Evolutionary conservation across 768 basidiomycete species (phyloP), one percentile per base, ranked within the genome.

Genomic region (Trichaptum fuscoviolaceum): DNA sequence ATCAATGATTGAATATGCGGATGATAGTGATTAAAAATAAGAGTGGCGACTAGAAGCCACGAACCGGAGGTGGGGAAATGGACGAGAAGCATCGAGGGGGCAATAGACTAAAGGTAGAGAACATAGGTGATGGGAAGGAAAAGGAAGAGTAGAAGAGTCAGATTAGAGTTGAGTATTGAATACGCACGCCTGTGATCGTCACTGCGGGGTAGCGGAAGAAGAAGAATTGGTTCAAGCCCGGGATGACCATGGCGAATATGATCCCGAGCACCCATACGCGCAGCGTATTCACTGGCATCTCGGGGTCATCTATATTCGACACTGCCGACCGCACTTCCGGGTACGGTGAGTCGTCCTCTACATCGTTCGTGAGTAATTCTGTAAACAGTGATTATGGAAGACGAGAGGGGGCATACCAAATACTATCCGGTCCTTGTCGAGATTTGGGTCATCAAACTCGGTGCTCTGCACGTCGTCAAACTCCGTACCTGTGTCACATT

Each of bases 191-290:
- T 26, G 23, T 42, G 35, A 83, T 64, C 12, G 24, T 23, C 59
- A 79, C 75, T 18, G 79, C 75, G 4, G 89, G 90, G 71, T 85
- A 91, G 30, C 90, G 84, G 69, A 91, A 85, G 74, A 83, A 88
- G 75, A 91, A 91, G 77, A 90, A 91, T 71, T 91, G 90, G 75
- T 92, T 92, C 79, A 88, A 75, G 30, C 85, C 87, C 77, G 87
- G 80, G 64, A 87, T 81, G 71, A 92, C 69, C 68, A 88, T 76
- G 0, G 87, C 79, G 82, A 84, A 87, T 25, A 70, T 42, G 52
- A 78, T 65, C 62, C 95, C 95, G 61, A 96, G 80, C 6, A 83
- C 75, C 89, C 90, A 91, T 2, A 85, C 83, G 42, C 91, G 87
- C 57, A 92, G 61, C 0, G 90, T 91, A 42, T 79, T 80, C 9